Percentiles rank a stretch among this genome's conserved stretches.
These are phyloP conservation scores for Meyerozyma carpophila DNA, from an alignment of 1,139 yeast species.

Conservation along the genomic window DNA sequence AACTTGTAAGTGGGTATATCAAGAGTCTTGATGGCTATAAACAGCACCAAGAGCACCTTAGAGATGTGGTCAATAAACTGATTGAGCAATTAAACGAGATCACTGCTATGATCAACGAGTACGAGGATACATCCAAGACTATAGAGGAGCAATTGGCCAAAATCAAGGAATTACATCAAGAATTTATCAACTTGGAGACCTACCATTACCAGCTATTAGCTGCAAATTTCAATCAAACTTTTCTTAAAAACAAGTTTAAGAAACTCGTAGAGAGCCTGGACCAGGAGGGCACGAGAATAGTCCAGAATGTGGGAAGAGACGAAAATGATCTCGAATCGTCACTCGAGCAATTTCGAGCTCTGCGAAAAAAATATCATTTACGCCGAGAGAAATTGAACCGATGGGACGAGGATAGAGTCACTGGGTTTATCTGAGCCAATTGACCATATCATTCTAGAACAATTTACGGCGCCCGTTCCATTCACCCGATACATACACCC, in stretches of 20 bases:
- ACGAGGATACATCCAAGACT: conserved; percentile 16
- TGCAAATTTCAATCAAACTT: conserved; percentile 31
- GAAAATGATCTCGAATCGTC: conserved; percentile 14
- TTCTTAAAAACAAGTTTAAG: conserved; percentile 23
- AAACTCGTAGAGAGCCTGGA: conserved; percentile 22
- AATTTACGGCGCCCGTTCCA: no score
- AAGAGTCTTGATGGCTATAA: conserved; percentile 20
- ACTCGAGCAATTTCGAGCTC: conserved; percentile 2
- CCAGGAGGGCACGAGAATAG: conserved; percentile 17
- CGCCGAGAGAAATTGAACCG: conserved; percentile 10
- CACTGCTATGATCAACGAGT: conserved; percentile 20
- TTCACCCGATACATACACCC: no score
- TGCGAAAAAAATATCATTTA: conserved; percentile 7
- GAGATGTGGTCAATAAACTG: conserved; percentile 15
- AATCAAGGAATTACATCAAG: conserved; percentile 23
- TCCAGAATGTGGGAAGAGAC: conserved; percentile 8
- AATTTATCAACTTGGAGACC: conserved; percentile 33
- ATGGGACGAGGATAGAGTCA: conserved; percentile 11
- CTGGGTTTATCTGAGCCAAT: conserved; percentile 1
- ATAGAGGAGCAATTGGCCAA: conserved; percentile 23
- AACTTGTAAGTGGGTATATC: conserved; percentile 28
- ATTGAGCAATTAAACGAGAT: conserved; percentile 20
- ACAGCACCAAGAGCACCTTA: conserved; percentile 13
- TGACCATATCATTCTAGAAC: neutral
- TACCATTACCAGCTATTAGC: conserved; percentile 37